A percentile compares a stretch with the other conserved stretches of the same genome.
Evolutionary conservation across 257 asterid species (phyloP).

Genomic region (Solanum peruvianum): DNA sequence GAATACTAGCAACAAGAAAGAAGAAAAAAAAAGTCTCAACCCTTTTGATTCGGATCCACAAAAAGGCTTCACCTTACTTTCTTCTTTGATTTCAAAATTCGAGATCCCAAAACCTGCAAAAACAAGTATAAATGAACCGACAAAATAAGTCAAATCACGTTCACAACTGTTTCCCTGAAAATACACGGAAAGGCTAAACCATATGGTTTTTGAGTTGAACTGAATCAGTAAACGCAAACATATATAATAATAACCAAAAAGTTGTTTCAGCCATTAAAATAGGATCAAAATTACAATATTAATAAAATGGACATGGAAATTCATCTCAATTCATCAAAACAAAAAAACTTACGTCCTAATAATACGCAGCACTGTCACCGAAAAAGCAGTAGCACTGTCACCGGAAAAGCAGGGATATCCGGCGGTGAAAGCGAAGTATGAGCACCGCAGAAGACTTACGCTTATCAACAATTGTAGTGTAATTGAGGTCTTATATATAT

Average conservation of each 20-base stretch:
- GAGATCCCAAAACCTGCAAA: constrained; percentile 30
- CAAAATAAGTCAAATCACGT: constrained; percentile 11
- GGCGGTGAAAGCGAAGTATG: constrained; percentile 8
- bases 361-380: constrained; percentile 5
- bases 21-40: neutral
- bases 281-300: constrained; percentile 40
- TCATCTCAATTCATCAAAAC: neutral
- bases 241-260: neutral
- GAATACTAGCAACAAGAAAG: neutral
- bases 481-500: constrained; percentile 7
- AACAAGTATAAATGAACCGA: constrained; percentile 14
- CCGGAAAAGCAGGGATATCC: neutral
- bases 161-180: constrained; percentile 2
- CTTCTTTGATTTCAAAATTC: constrained; percentile 13
- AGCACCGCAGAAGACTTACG: constrained; percentile 19
- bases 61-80: constrained; percentile 9
- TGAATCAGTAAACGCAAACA: neutral
- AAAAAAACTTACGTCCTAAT: neutral
- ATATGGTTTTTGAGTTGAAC: neutral
- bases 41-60: constrained; percentile 16
- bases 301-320: neutral
- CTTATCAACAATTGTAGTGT: constrained; percentile 17
- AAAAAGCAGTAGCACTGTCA: constrained; percentile 2
- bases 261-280: constrained; percentile 16
- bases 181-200: neutral